phyloP scores from a whole-genome alignment of 2,329 filamentous ascomycete genomes.

The Sporothrix phasma region DNA sequence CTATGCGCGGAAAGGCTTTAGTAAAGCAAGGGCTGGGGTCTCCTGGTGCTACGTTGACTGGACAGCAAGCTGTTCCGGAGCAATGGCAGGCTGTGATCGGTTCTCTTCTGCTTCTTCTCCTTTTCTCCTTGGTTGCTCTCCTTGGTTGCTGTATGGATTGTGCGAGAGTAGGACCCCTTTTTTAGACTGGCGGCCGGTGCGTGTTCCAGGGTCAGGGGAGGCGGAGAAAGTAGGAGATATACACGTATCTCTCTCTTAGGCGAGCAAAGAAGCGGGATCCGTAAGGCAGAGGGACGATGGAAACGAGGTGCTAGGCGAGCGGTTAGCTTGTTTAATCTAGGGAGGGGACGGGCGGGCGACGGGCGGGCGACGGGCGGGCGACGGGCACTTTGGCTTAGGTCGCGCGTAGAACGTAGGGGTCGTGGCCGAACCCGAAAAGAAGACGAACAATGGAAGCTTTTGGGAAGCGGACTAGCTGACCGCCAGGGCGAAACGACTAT shows the following conservation, averaged over 20 bases:
- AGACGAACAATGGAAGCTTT: neutral
- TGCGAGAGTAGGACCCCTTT: neutral
- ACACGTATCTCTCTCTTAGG: conserved; percentile 1
- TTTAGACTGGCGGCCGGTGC: neutral
- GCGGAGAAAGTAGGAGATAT: neutral
- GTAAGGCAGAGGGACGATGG: neutral
- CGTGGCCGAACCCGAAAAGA: neutral
- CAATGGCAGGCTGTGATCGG: neutral
- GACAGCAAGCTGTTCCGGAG: neutral
- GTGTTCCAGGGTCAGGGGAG: neutral
- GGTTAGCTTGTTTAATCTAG: conserved; percentile 3
- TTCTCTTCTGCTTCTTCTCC: too few relatives aligned
- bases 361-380: neutral
- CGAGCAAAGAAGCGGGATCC: neutral
- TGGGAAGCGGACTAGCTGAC: neutral
- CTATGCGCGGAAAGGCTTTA: neutral
- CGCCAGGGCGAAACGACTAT: neutral
- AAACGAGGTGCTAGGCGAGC: neutral
- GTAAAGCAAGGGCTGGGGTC: neutral
- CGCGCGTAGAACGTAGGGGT: neutral
- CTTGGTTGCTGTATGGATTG: neutral
- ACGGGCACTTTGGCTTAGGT: conserved; percentile 1
- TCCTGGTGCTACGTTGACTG: neutral
- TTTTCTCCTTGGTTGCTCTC: too few relatives aligned
- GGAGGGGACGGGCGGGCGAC: too few relatives aligned